Evolutionary conservation across 164 flowering plant genomes (phyloP).

Genomic region (Umbellularia californica): DNA sequence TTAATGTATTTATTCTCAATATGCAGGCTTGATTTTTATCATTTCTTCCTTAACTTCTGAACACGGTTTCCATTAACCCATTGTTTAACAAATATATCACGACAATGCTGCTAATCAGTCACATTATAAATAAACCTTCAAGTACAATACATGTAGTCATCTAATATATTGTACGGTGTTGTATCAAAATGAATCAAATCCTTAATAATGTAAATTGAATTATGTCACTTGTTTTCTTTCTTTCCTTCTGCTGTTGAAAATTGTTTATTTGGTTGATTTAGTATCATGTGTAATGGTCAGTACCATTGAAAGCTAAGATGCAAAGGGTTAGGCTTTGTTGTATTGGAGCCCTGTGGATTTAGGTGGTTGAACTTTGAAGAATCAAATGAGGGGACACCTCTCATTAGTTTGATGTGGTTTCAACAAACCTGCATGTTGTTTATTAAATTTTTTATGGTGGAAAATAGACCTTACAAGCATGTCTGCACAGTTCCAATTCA

Average conservation of each 20-base stretch:
- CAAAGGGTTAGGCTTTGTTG: background rate
- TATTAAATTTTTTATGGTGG: slow-evolving; percentile 1
- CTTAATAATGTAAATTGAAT: too few relatives aligned
- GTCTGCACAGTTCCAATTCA: slow-evolving; percentile 5
- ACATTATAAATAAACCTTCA: too few relatives aligned
- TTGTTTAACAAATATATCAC: background rate
- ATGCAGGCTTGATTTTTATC: background rate
- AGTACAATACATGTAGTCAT: background rate
- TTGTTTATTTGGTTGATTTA: background rate
- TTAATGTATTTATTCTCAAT: background rate
- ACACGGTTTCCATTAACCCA: background rate
- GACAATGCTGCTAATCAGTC: background rate
- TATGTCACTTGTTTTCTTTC: background rate
- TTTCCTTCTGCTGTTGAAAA: background rate
- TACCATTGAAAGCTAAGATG: background rate
- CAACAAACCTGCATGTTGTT: slow-evolving; percentile 6
- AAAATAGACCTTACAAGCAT: background rate
- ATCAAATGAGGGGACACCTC: slow-evolving; percentile 2
- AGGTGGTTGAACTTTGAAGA: background rate
- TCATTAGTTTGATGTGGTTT: slow-evolving; percentile 6
- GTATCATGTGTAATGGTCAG: background rate
- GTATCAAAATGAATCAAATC: background rate
- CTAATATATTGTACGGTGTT: background rate
- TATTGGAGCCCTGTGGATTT: background rate
- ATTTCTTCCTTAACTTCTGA: background rate